Base-by-base conservation (phyloP, 2,329 filamentous ascomycete species). In the Chalaropsis ovoidea region DNA sequence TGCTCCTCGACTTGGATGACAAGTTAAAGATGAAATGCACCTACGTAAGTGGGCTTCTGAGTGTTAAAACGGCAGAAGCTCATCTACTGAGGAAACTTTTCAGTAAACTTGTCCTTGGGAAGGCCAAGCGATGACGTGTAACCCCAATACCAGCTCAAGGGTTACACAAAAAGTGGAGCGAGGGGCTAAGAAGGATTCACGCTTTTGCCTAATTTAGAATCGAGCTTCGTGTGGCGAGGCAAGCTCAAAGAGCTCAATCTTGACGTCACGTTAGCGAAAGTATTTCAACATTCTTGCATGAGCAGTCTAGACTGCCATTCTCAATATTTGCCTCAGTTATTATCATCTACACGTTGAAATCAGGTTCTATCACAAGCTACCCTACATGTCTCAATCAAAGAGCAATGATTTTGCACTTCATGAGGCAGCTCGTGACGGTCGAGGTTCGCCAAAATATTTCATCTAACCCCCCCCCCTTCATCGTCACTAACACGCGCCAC, bases 341-440 rank as follows among this genome's bases (percentile, higher is more conserved):
- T 19, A 52, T 52, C 17, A 47, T 47, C 47, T 52, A 22, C 6
- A 49, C 13, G 11, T 52, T 27, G 47, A 27, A 24, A 11, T 27
- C 3, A 1, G 27, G 2, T 17, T 27, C 22, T 39, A 39, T 39
- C 8, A 39, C 22, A 39, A 17, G 2, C 22, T 49, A 0, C 45
- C 8, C 19, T 35, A n/a, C 49, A 66, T 66, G 65, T 17, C 61
- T 17, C 47, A 66, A 22, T 8, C 27, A 19, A 74, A 79, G 22
- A 70, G 75, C 56, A 79, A 85, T 63, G 90, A 87, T 71, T 96
- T 86, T 71, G 88, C 90, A 35, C 86, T 96, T 54, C 93, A 97
- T 73, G 89, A 89, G 70, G 93, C 93, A 52, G 87, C 88, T 68
- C 83, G 92, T 66, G 90, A 95, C 74, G 91, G 92, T 52, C 88